Evolutionary conservation across 805 yeast genomes (phyloP).

Genomic region (Hanseniaspora thailandica): DNA sequence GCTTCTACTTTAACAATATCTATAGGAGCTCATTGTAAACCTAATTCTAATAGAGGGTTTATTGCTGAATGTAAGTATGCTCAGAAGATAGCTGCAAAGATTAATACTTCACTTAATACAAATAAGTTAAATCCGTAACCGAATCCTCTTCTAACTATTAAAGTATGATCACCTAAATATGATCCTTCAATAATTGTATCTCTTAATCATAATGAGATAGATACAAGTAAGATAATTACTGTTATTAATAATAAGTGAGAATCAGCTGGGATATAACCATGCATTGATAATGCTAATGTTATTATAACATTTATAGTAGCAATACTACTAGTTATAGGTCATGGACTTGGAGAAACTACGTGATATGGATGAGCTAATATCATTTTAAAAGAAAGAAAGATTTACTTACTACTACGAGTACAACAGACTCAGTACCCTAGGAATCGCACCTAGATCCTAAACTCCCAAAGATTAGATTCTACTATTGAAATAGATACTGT

Average conservation of each 20-base stretch:
- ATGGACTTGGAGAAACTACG: slow-evolving; percentile 16
- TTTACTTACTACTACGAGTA: not conserved
- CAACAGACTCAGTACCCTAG: not conserved
- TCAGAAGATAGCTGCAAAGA: slow-evolving; percentile 21
- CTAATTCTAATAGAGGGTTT: slow-evolving; percentile 23
- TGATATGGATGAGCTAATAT: slow-evolving; percentile 15
- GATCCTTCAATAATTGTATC: slow-evolving; percentile 23
- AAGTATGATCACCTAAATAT: slow-evolving; percentile 24
- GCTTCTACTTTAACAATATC: slow-evolving; percentile 21
- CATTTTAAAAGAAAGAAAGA: not conserved
- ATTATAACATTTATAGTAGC: slow-evolving; percentile 22
- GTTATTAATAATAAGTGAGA: slow-evolving; percentile 17
- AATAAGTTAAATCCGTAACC: slow-evolving; percentile 19
- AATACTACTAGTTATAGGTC: slow-evolving; percentile 23
- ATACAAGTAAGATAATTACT: slow-evolving; percentile 17
- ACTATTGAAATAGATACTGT: slow-evolving; percentile 1
- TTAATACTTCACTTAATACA: slow-evolving; percentile 20
- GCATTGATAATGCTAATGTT: slow-evolving; percentile 23
- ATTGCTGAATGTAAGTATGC: slow-evolving; percentile 24
- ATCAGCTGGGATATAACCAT: slow-evolving; percentile 20
- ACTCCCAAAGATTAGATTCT: not conserved
- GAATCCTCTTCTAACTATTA: slow-evolving; percentile 22
- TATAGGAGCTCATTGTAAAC: slow-evolving; percentile 22
- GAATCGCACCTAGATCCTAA: not conserved
- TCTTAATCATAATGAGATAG: slow-evolving; percentile 22